phyloP scores from a whole-genome alignment of 176 grass and related monocot species.

The Poa pratensis region DNA sequence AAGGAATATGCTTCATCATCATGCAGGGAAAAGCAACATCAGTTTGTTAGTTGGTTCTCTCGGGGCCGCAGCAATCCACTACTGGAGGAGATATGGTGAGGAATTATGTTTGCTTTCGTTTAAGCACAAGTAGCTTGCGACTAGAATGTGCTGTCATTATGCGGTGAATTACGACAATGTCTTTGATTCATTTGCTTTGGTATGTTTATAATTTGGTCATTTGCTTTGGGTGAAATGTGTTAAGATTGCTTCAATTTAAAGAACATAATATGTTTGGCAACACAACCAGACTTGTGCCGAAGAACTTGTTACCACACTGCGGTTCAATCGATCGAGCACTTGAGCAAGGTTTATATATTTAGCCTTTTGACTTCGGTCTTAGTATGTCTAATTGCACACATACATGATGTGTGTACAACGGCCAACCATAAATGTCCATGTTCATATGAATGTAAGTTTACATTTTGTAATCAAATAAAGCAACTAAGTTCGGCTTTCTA shows the following conservation, averaged over 20 bases:
- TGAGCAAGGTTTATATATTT: background rate
- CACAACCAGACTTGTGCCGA: background rate
- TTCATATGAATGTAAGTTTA: background rate
- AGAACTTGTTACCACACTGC: background rate
- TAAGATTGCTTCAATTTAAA: background rate
- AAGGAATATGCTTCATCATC: slow-evolving; percentile 30
- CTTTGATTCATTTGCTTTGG: background rate
- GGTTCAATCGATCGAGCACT: background rate
- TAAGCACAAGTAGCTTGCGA: background rate
- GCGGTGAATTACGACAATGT: background rate
- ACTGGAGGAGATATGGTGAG: background rate
- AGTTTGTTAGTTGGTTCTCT: slow-evolving; percentile 23
- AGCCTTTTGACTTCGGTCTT: background rate
- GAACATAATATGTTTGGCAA: background rate
- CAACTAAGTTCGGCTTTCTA: background rate
- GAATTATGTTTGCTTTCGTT: background rate
- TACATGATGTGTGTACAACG: background rate
- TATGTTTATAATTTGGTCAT: background rate
- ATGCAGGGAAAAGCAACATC: background rate
- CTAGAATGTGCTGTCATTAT: background rate
- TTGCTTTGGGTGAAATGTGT: background rate
- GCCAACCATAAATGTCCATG: background rate
- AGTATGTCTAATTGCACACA: background rate
- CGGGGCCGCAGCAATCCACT: slow-evolving; percentile 21
- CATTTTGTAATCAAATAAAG: background rate